Evolutionary conservation across 1,284 basidiomycete species (phyloP).

Genomic region (Cystobasidium sp.): DNA sequence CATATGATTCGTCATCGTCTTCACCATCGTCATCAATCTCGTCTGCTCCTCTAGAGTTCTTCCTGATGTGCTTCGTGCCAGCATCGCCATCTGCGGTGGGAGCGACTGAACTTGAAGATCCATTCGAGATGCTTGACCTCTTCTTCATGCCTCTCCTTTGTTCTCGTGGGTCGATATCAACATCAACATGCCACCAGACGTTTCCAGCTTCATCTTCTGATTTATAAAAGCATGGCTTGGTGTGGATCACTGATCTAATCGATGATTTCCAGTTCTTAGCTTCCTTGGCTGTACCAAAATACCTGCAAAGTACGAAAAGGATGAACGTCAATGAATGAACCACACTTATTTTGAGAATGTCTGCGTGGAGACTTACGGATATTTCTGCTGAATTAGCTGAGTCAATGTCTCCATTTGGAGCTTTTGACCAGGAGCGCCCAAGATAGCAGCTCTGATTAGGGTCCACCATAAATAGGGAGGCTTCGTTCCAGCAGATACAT

Average conservation of each 20-base stretch:
- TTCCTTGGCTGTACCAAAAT: constrained; percentile 39
- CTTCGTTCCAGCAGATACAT: constrained; percentile 13
- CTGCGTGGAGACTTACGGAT: constrained; percentile 23
- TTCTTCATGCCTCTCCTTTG: constrained; percentile 42
- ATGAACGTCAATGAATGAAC: neutral
- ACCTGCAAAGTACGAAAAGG: constrained; percentile 5
- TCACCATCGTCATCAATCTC: neutral
- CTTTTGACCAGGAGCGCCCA: constrained; percentile 27
- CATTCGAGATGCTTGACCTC: constrained; percentile 1
- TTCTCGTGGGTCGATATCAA: constrained; percentile 36
- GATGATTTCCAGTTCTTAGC: constrained; percentile 42
- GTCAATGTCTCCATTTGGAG: constrained; percentile 39
- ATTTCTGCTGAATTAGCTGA: constrained; percentile 29
- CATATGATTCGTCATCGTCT: neutral
- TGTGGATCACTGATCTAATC: constrained; percentile 38
- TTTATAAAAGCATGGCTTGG: constrained; percentile 43
- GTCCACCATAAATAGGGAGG: constrained; percentile 42
- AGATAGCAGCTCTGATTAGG: constrained; percentile 35
- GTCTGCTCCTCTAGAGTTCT: neutral
- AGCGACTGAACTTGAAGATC: neutral
- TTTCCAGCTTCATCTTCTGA: constrained; percentile 12
- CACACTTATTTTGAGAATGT: too few relatives aligned
- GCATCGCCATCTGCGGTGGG: neutral
- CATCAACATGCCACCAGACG: constrained; percentile 42
- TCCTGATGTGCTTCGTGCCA: neutral